A percentile compares a stretch with the other conserved stretches of the same genome.
These are phyloP conservation scores for Trichoderma sp. DNA, from an alignment of 2,329 filamentous ascomycete species.

Conservation along the genomic window DNA sequence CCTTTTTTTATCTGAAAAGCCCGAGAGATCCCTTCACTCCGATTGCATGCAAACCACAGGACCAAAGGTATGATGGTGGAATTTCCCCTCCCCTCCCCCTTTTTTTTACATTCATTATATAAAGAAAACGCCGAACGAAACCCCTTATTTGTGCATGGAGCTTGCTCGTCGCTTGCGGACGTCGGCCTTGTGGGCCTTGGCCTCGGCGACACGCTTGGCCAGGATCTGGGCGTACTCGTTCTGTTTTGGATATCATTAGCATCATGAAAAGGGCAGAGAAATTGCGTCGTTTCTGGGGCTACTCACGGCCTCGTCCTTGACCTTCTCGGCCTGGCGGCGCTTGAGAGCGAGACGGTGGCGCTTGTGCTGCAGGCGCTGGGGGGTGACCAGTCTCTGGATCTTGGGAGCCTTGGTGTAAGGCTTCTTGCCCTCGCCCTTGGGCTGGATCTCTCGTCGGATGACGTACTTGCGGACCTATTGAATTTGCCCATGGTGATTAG, in stretches of 20 bases:
- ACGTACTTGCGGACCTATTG: constrained; percentile 97
- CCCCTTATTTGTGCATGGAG: constrained; percentile 82
- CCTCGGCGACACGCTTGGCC: constrained; percentile 95
- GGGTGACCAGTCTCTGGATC: constrained; percentile 99
- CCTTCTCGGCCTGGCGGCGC: constrained; percentile 93
- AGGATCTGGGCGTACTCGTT: constrained; percentile 96
- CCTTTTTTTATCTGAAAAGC: constrained; percentile 36
- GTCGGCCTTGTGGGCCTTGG: constrained; percentile 92
- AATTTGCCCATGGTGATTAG: constrained; percentile 45
- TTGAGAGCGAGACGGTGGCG: constrained; percentile 97
- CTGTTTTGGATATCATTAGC: constrained; percentile 56
- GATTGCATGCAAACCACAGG: constrained; percentile 48
- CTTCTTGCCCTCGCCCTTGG: constrained; percentile 96
- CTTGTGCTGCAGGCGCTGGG: constrained; percentile 99
- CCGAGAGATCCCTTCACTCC: constrained; percentile 44
- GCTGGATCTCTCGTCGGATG: constrained; percentile 96
- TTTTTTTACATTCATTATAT: constrained; percentile 37
- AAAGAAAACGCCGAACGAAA: constrained; percentile 39
- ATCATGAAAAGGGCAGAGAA: constrained; percentile 40
- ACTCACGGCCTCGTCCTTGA: constrained; percentile 98
- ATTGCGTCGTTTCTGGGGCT: not conserved
- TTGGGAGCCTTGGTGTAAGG: constrained; percentile 99
- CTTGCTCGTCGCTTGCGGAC: constrained; percentile 95
- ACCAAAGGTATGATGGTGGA: constrained; percentile 40
- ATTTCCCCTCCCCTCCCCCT: constrained; percentile 30